Base-by-base conservation (phyloP, 495 filamentous ascomycete species). In the Neurospora sp. region DNA sequence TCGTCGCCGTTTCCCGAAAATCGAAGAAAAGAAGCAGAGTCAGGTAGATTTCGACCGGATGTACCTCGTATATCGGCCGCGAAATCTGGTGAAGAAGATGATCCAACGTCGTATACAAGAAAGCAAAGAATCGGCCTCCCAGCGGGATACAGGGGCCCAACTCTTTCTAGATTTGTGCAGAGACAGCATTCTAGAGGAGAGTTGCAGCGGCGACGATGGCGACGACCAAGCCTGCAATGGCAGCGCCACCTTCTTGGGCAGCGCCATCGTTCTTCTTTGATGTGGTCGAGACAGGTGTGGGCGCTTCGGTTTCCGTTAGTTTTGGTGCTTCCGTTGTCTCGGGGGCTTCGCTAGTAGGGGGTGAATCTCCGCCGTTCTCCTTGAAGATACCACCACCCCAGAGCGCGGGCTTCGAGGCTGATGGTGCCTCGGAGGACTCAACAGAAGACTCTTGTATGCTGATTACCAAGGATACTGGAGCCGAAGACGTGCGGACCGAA, bases 131-230 rank as follows among this genome's bases (percentile, higher is more conserved):
- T 27, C 20, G 12, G 48, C 5, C 48, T 59, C 48, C 20, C 12
- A 27, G 20, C 9, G 5, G 35, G 35, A 27, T 12, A 5, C 48
- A 16, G 35, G 27, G 53, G 3, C 3, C 27, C 14, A 35, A 1
- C 6, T 44, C 14, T 9, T 65, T 37, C 12, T 8, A 35, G 27
- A 65, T 9, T 7, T 35, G 27, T 14, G 53, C 14, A 35, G 14
- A 8, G 53, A 18, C 2, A 8, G 53, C 53, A 65, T 27, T 65
- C 16, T 72, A 87, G 37, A 83, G 79, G 37, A 87, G 75, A 44
- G 81, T 84, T 44, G 81, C 79, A 5, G 83, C 83, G 22, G 84
- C 85, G 16, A 87, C 79, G 8, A 86, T 78, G 69, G 85, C 85
- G 18, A 87, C 82, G 37, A 87, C 78, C 38, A 87, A 75, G 22